Conservation (phyloP, 139 green algal genomes). For the Zygnema cylindricum region DNA sequence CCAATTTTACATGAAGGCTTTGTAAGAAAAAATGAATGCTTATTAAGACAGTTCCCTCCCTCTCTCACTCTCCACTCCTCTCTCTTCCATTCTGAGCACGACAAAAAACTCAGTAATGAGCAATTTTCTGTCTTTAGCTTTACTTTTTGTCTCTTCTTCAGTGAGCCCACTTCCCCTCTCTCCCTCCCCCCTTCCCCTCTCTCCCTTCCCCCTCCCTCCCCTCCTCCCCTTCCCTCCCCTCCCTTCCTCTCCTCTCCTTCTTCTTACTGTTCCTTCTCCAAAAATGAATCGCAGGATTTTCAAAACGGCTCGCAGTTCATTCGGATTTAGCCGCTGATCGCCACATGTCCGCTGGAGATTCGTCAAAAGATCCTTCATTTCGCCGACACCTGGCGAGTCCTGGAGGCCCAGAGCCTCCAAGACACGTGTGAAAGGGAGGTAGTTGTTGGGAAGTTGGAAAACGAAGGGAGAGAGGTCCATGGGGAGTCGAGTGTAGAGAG, state of each 20-base stretch:
- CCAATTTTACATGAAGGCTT: too few species aligned
- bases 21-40: too few species aligned
- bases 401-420: conserved; percentile 68
- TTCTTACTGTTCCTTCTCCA: not conserved
- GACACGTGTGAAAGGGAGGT: conserved; percentile 60
- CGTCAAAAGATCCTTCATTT: conserved; percentile 46
- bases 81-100: not conserved
- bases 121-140: not conserved
- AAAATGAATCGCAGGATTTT: conserved; percentile 62
- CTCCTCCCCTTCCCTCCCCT: not conserved
- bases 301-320: conserved; percentile 68
- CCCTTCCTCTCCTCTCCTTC: not conserved
- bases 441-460: conserved; percentile 70
- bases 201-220: not conserved
- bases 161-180: not conserved
- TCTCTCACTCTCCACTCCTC: not conserved
- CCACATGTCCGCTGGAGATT: conserved; percentile 27
- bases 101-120: too few species aligned
- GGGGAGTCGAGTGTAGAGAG: conserved; percentile 65
- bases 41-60: not conserved
- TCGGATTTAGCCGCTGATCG: conserved; percentile 64
- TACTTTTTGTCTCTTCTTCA: not conserved
- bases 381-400: conserved; percentile 57
- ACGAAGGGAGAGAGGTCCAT: conserved; percentile 73
- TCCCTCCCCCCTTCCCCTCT: not conserved